phyloP scores from a whole-genome alignment of 345 rosid genomes.

The Gynandropsis gynandra region DNA sequence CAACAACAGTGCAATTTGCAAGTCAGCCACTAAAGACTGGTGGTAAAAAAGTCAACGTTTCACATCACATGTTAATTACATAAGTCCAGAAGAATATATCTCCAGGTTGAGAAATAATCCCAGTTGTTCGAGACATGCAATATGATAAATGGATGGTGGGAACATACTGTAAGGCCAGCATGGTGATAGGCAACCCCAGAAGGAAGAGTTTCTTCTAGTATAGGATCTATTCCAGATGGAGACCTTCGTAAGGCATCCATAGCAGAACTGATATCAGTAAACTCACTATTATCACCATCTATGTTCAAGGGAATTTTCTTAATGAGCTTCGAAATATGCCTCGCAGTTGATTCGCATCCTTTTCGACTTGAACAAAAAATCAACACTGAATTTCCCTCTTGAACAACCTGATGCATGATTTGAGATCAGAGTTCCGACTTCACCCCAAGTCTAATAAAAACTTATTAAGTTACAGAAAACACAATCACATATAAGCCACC shows the following conservation, averaged over 20 bases:
- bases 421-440: constrained; percentile 20
- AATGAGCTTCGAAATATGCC: constrained; percentile 71
- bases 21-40: constrained; percentile 6
- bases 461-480: constrained; percentile 6
- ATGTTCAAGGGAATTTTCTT: constrained; percentile 41
- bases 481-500: constrained; percentile 2
- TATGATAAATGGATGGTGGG: constrained; percentile 22
- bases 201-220: constrained; percentile 84
- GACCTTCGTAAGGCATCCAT: constrained; percentile 68
- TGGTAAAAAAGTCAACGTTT: constrained; percentile 7
- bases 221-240: constrained; percentile 89
- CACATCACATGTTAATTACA: constrained; percentile 15
- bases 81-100: constrained; percentile 7
- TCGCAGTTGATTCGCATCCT: constrained; percentile 98
- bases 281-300: constrained; percentile 46
- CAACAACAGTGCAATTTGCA: constrained; percentile 11
- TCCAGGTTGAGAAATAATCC: constrained; percentile 9
- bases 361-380: constrained; percentile 96
- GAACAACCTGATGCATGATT: constrained; percentile 60
- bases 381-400: constrained; percentile 89
- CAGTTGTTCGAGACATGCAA: not conserved
- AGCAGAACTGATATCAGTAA: constrained; percentile 57
- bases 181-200: constrained; percentile 98
- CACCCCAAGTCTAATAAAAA: constrained; percentile 18
- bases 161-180: constrained; percentile 93